phyloP scores from a whole-genome alignment of 192 early-diverging fungal genomes.

The Backusella macrospora region DNA sequence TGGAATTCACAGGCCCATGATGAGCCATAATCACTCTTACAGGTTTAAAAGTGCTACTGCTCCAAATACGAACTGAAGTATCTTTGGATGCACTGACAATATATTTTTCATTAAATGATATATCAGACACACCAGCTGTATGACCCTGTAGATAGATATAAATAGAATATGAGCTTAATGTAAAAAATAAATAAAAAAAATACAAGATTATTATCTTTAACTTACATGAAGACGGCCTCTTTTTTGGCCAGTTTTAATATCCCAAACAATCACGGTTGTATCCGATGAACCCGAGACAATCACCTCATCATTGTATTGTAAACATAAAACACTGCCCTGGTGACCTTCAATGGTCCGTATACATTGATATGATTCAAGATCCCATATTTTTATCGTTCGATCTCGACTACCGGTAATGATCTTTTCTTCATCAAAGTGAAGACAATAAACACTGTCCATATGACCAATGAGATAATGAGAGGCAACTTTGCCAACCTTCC shows the following conservation, averaged over 20 bases:
- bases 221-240: neutral
- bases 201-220: neutral
- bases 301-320: slow-evolving; percentile 82
- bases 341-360: slow-evolving; percentile 72
- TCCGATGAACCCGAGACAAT: slow-evolving; percentile 92
- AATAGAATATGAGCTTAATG: neutral
- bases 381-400: slow-evolving; percentile 85
- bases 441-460: slow-evolving; percentile 87
- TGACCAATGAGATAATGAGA: slow-evolving; percentile 75
- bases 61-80: slow-evolving; percentile 88
- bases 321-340: slow-evolving; percentile 73
- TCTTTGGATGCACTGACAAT: slow-evolving; percentile 96
- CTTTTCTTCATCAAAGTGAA: slow-evolving; percentile 83
- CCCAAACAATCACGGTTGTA: slow-evolving; percentile 87
- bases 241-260: slow-evolving; percentile 50
- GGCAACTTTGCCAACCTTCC: slow-evolving; percentile 50
- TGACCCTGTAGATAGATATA: slow-evolving; percentile 57
- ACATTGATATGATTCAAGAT: slow-evolving; percentile 63
- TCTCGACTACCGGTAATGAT: slow-evolving; percentile 84
- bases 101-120: slow-evolving; percentile 74
- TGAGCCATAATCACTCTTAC: slow-evolving; percentile 81
- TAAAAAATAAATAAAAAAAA: neutral
- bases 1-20: slow-evolving; percentile 94
- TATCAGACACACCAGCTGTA: slow-evolving; percentile 80
- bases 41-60: slow-evolving; percentile 61